Percentiles rank a stretch among this genome's conserved stretches.
These are phyloP conservation scores for Cladobotryum mycophilum DNA, from an alignment of 2,329 filamentous ascomycete genomes.

Conservation along the genomic window DNA sequence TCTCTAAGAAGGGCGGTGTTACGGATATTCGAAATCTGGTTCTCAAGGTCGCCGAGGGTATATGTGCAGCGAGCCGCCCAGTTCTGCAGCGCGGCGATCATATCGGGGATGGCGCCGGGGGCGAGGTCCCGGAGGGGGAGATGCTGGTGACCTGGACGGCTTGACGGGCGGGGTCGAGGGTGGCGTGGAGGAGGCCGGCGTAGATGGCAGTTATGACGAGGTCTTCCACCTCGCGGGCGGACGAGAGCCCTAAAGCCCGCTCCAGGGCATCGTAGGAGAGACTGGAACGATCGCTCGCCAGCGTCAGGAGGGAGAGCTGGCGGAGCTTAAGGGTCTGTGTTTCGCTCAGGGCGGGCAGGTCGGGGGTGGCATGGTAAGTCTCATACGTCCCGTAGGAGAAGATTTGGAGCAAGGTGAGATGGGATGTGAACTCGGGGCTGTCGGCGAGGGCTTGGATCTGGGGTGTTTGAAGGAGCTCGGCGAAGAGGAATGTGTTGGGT, in stretches of 20 bases:
- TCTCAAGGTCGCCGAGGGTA: constrained; percentile 69
- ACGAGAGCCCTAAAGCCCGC: constrained; percentile 58
- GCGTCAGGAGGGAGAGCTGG: constrained; percentile 79
- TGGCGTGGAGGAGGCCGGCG: constrained; percentile 71
- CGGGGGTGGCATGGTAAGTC: constrained; percentile 51
- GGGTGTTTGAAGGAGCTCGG: constrained; percentile 78
- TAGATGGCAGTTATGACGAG: constrained; percentile 86
- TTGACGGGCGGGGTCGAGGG: constrained; percentile 71
- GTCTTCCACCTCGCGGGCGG: constrained; percentile 68
- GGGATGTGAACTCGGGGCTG: constrained; percentile 50
- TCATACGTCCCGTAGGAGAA: constrained; percentile 90
- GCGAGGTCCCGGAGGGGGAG: constrained; percentile 77
- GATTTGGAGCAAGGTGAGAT: constrained; percentile 71
- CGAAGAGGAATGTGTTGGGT: constrained; percentile 85
- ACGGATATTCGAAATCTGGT: constrained; percentile 64
- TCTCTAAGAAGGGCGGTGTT: constrained; percentile 48
- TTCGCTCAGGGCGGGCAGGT: constrained; percentile 64
- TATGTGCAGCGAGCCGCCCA: constrained; percentile 76
- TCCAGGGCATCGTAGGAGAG: constrained; percentile 71
- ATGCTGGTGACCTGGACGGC: constrained; percentile 73
- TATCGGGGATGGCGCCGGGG: constrained; percentile 61
- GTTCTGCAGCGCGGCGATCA: constrained; percentile 60
- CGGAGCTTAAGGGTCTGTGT: constrained; percentile 79
- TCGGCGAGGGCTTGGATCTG: constrained; percentile 68
- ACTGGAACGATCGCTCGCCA: constrained; percentile 60